Evolutionary conservation across 352 stramenopile species (phyloP).

Genomic region (Discostella stelligera): DNA sequence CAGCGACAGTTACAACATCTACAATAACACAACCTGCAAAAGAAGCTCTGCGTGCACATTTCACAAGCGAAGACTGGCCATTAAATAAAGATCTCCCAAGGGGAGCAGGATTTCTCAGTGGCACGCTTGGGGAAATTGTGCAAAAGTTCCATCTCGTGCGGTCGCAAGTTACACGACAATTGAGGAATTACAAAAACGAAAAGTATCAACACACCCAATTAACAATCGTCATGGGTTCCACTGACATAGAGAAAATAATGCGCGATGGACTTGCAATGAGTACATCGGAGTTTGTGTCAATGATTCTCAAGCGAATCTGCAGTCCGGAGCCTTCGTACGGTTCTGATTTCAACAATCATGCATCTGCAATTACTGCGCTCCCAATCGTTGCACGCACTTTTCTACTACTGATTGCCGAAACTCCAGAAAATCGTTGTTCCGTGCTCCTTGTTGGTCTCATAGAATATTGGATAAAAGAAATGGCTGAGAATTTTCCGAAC

Average conservation of each 20-base stretch:
- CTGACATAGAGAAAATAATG: constrained; percentile 8
- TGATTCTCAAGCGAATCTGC: background rate
- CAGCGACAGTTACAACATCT: too few species aligned
- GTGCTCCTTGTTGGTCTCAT: constrained; percentile 4
- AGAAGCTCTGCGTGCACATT: constrained; percentile 9
- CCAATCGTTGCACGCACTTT: background rate
- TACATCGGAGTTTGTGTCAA: background rate
- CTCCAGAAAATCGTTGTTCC: constrained; percentile 9
- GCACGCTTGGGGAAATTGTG: constrained; percentile 6
- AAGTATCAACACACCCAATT: constrained; percentile 15
- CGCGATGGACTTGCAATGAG: constrained; percentile 10
- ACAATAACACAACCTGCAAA: too few species aligned
- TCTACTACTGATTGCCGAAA: background rate
- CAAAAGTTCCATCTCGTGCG: constrained; percentile 4
- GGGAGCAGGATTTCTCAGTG: background rate
- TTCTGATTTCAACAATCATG: constrained; percentile 6
- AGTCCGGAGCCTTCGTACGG: background rate
- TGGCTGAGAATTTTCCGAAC: constrained; percentile 5
- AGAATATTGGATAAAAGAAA: constrained; percentile 4
- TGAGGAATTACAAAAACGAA: constrained; percentile 11
- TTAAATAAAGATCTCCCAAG: constrained; percentile 15
- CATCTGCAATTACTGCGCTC: background rate
- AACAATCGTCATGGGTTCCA: constrained; percentile 4
- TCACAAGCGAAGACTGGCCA: constrained; percentile 13
- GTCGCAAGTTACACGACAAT: constrained; percentile 4